Evolutionary conservation across 371 early-diverging fungal species (phyloP).

Genomic region (Cokeromyces recurvatus): DNA sequence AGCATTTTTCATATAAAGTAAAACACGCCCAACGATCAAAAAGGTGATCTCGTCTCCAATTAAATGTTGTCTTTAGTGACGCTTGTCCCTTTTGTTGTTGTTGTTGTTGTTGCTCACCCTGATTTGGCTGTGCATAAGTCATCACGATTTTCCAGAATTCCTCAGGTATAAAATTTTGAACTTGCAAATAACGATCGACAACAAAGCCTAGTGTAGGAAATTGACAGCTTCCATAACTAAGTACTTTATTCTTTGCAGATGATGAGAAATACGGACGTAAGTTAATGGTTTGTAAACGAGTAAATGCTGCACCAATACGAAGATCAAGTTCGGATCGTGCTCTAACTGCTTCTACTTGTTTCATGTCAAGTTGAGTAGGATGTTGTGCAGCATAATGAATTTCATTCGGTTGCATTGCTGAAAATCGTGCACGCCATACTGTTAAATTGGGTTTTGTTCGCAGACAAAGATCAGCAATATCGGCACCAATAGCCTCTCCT

Average conservation of each 20-base stretch:
- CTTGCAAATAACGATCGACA: conserved; percentile 84
- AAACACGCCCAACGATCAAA: conserved; percentile 73
- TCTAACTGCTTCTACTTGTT: conserved; percentile 88
- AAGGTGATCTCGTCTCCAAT: conserved; percentile 72
- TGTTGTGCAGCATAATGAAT: conserved; percentile 79
- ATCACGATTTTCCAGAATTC: conserved; percentile 88
- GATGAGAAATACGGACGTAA: conserved; percentile 33
- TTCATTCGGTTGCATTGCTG: conserved; percentile 76
- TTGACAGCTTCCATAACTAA: conserved; percentile 99
- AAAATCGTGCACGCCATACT: conserved; percentile 79
- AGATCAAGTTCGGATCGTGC: conserved; percentile 95
- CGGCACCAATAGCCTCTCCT: conserved; percentile 97
- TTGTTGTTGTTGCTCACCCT: too few species aligned
- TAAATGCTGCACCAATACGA: conserved; percentile 95
- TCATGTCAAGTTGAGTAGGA: conserved; percentile 66
- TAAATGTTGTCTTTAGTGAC: conserved; percentile 52
- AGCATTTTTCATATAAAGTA: conserved; percentile 72
- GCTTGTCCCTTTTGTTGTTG: conserved; percentile 7
- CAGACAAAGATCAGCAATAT: conserved; percentile 73
- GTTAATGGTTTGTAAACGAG: conserved; percentile 88
- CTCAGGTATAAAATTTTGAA: conserved; percentile 86
- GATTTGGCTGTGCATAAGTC: too few species aligned
- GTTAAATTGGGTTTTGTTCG: conserved; percentile 56
- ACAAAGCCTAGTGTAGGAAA: conserved; percentile 99
- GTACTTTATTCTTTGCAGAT: conserved; percentile 32